Percentiles rank a stretch among this genome's conserved stretches.
Conservation (phyloP, 768 basidiomycete species). For the Lactarius pseudohatsudake region DNA sequence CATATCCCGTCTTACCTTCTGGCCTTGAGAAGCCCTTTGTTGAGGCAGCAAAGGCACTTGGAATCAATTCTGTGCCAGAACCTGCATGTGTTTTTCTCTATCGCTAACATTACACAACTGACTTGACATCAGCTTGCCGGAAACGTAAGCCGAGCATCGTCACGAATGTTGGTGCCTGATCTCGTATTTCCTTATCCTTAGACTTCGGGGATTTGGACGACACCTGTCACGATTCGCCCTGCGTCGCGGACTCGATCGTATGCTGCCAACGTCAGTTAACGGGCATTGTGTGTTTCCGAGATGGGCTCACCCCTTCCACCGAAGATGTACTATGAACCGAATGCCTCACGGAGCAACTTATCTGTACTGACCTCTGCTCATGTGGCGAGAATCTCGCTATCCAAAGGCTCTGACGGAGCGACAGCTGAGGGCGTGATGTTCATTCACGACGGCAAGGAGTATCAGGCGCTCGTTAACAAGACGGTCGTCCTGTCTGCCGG, state of each 20-base stretch:
- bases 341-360: slow-evolving; percentile 29
- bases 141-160: slow-evolving; percentile 15
- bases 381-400: slow-evolving; percentile 18
- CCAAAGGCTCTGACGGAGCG: background rate
- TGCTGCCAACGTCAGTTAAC: slow-evolving; percentile 21
- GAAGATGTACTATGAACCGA: slow-evolving; percentile 31
- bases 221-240: slow-evolving; percentile 16
- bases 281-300: background rate
- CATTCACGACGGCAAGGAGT: slow-evolving; percentile 17
- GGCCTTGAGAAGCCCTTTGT: slow-evolving; percentile 18
- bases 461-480: slow-evolving; percentile 16
- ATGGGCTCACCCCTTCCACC: background rate
- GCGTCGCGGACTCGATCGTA: slow-evolving; percentile 18
- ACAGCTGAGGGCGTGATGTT: slow-evolving; percentile 22
- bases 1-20: slow-evolving; percentile 5
- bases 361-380: slow-evolving; percentile 28
- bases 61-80: slow-evolving; percentile 3
- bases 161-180: background rate
- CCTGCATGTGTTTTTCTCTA: slow-evolving; percentile 9
- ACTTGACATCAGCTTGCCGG: slow-evolving; percentile 19
- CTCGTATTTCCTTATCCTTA: slow-evolving; percentile 3
- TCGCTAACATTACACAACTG: background rate
- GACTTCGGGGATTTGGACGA: slow-evolving; percentile 19
- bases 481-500: slow-evolving; percentile 28
- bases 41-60: slow-evolving; percentile 6